Evolutionary conservation across 257 asterid species (phyloP), one percentile per base, ranked within the genome.

Genomic region (Primulina eburnea): DNA sequence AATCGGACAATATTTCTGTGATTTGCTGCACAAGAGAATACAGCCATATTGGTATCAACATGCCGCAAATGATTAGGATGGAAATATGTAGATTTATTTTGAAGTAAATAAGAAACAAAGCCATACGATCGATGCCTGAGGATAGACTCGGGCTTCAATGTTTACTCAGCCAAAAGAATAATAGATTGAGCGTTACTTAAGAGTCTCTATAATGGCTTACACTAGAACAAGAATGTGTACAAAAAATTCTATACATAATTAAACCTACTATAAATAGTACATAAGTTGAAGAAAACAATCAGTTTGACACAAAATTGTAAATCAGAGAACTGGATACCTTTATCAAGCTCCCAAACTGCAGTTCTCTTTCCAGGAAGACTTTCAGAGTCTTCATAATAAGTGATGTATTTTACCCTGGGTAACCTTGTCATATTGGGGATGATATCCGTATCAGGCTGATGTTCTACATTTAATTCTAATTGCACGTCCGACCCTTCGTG

Each of bases 311-410:
- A 70, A 59, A 65, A 67, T 65, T 78, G 69, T 59, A 68, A 64
- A 56, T 20, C 72, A 74, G 66, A 71, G 73, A 75, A 83, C 64
- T 80, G 76, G 71, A 73, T 83, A 91, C 99, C 86, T 86, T 93
- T 91, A 81, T 93, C 99, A 81, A 93, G 84, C 83, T 93, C 99
- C 99, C 99, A 93, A 71, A 93, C 96, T 70, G 99, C 96, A 59
- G 99, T 93, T 79, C 97, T 89, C 82, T 82, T 86, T 81, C 96
- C 99, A 18, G 89, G 96, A 77, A 83, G 87, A 81, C 96, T 90
- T 81, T 89, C 96, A 77, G 97, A 84, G 78, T 93, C 99, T 88
- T 93, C 99, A 65, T 86, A 93, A 80, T 93, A 93, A 69, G 99
- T 93, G 68, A 93, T 93, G 86, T 93, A 93, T 84, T 93, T 93